Conservation (phyloP, 805 yeast genomes). For the Monosporozyma aquatica region DNA sequence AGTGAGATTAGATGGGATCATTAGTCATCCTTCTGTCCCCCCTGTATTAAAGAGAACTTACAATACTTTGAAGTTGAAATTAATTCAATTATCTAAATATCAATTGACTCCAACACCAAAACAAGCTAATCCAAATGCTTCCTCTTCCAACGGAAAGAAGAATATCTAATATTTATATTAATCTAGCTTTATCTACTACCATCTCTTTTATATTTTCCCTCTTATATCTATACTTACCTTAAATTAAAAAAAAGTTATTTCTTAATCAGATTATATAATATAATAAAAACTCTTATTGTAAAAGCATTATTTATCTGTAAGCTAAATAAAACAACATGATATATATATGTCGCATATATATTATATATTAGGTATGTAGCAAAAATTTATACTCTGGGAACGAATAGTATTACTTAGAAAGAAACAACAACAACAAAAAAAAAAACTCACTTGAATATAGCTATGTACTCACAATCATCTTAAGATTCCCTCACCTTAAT, state of each 20-base stretch:
- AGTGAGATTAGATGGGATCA: conserved; percentile 51
- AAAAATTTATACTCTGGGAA: background rate
- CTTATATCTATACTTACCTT: background rate
- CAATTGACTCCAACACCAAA: conserved; percentile 8
- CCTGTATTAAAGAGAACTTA: conserved; percentile 35
- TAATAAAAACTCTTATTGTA: no score
- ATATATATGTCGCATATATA: no score
- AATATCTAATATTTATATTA: background rate
- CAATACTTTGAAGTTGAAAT: conserved; percentile 7
- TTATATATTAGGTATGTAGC: background rate
- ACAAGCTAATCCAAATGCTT: background rate
- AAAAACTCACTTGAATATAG: no score
- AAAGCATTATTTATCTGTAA: no score
- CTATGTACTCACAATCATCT: no score
- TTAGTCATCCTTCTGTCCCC: conserved; percentile 46
- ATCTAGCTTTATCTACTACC: no score
- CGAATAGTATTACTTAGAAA: background rate
- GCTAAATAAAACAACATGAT: no score
- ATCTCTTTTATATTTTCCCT: background rate
- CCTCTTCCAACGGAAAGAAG: conserved; percentile 5
- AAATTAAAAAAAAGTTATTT: no score
- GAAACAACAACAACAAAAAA: no score
- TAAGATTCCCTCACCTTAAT: no score
- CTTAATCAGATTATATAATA: no score
- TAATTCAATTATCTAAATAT: conserved; percentile 9